A percentile compares a stretch with the other conserved stretches of the same genome.
Conservation (phyloP, 345 rosid species). For the Aurinia saxatilis region DNA sequence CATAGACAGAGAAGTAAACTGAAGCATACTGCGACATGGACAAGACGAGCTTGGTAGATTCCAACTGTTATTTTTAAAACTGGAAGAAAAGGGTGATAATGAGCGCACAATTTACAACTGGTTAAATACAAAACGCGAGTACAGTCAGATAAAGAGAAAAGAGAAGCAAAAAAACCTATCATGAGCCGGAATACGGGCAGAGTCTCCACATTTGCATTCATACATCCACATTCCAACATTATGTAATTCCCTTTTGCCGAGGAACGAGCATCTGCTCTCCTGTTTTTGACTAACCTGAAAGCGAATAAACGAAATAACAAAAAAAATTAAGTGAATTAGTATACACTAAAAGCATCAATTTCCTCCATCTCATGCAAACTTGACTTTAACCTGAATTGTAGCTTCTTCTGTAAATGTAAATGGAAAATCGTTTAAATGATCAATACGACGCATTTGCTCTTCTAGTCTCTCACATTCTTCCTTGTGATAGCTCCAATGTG, state of each 20-base stretch:
- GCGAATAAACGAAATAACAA: not conserved
- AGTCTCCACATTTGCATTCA: constrained; percentile 57
- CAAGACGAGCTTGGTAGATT: constrained; percentile 49
- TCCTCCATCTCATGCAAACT: not conserved
- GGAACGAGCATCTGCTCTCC: constrained; percentile 65
- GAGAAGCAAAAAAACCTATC: constrained; percentile 32
- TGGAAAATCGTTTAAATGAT: constrained; percentile 63
- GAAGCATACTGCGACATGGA: constrained; percentile 60
- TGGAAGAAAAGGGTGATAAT: constrained; percentile 10
- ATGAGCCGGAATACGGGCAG: constrained; percentile 9
- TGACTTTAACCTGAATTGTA: constrained; percentile 42
- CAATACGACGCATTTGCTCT: constrained; percentile 65
- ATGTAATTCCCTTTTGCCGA: constrained; percentile 59
- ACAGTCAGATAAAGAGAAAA: not conserved
- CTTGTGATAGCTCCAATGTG: constrained; percentile 73
- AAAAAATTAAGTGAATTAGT: too few relatives aligned
- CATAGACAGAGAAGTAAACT: constrained; percentile 1
- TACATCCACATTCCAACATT: constrained; percentile 62
- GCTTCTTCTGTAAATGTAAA: constrained; percentile 68
- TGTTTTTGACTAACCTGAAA: constrained; percentile 43
- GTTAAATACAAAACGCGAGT: not conserved
- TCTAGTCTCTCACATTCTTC: constrained; percentile 77
- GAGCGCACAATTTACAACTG: not conserved
- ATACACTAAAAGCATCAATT: not conserved
- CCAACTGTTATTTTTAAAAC: constrained; percentile 45